phyloP scores from a whole-genome alignment of 83 land plant species.

The Larix sibirica region DNA sequence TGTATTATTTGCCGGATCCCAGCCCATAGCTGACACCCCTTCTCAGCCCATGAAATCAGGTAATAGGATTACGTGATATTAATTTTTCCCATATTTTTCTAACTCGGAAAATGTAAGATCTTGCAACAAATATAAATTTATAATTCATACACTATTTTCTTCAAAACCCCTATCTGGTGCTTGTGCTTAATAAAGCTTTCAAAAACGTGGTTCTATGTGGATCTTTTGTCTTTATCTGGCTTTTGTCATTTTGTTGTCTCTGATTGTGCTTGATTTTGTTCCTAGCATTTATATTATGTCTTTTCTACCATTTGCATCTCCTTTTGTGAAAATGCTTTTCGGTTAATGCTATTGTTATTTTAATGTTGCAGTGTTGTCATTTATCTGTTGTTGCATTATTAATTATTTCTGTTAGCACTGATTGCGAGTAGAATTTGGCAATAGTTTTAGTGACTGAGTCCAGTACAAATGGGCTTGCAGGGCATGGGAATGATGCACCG shows the following conservation, averaged over 20 bases:
- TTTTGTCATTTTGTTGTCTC: not conserved
- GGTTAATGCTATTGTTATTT: not conserved
- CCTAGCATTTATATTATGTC: not conserved
- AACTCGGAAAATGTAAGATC: not conserved
- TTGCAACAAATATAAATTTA: not conserved
- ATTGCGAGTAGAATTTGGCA: not conserved
- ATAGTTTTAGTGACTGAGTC: not conserved
- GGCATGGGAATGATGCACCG: slow-evolving; percentile 1
- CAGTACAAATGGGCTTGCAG: slow-evolving; percentile 1
- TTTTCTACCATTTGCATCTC: not conserved
- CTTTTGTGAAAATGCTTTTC: not conserved
- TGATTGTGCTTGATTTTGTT: not conserved
- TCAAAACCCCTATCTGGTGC: not conserved
- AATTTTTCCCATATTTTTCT: not conserved
- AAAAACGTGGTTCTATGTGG: not conserved
- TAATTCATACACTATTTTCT: too few species aligned
- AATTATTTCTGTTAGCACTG: not conserved
- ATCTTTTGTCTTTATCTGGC: not conserved
- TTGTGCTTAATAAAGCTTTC: not conserved
- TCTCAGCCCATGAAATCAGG: not conserved
- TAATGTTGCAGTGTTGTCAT: not conserved
- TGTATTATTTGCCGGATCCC: too few species aligned
- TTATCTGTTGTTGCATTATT: not conserved
- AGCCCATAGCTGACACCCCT: not conserved
- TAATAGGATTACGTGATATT: not conserved